Evolutionary conservation across 2,329 filamentous ascomycete species (phyloP), one percentile per base, ranked within the genome.

Genomic region (Fusarium austroafricanum): DNA sequence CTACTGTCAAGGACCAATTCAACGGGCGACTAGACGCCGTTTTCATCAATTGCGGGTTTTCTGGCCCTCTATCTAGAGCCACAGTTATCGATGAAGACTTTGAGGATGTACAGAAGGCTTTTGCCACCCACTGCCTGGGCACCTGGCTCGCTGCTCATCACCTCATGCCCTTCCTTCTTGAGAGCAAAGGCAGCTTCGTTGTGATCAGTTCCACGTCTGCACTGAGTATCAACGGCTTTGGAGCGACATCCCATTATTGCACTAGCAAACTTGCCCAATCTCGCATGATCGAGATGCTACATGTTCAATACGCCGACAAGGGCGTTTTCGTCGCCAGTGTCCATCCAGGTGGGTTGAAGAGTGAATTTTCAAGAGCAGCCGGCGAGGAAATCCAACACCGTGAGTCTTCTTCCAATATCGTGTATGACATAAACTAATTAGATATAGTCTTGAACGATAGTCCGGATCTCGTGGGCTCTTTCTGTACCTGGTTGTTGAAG

Each of bases 231-330:
- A 55, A 2, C 4, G 59, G 59, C 1, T 62, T 62, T n/a, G 57
- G 59, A 7, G 55, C 59, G 9, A 62, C 59, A 2, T 62, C 59
- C 1, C 59, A 62, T 2, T 62, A 62, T 7, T 62, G 59, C 2
- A 17, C 47, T 4, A 62, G 59, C 4, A 62, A 62, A 5, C n/a
- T 62, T 8, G 59, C 57, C 1, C 59, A 62, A 28, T 40, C 42
- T 10, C 47, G 59, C 1, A 47, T 62, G 23, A 18, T 62, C 3
- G 59, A 62, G 3, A 47, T 62, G 0, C 1, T 62, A 0, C 57
- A 62, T 12, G 47, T 47, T 0, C 59, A 62, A 14, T 62, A 62
- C 12, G 40, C 47, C 1, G 42, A 43, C 0, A 31, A 43, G 9
- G 57, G 47, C 1, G 3, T 62, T 2, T 62, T 62, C 3, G 56